A percentile compares a stretch with the other conserved stretches of the same genome.
These are phyloP conservation scores for Sonneratia caseolaris DNA, from an alignment of 345 rosid species.

Conservation along the genomic window DNA sequence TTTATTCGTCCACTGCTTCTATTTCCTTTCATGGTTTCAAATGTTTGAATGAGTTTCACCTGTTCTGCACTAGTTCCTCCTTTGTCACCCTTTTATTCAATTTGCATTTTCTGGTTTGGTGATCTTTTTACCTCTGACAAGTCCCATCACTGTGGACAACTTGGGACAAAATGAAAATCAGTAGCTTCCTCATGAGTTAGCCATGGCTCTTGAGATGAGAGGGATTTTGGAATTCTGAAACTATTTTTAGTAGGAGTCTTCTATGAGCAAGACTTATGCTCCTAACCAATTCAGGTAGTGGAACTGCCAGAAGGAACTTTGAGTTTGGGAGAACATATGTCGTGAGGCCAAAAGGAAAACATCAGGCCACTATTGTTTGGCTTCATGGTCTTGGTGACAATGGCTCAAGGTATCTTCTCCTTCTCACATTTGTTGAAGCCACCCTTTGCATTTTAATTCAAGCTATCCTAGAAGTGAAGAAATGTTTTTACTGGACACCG, in stretches of 20 bases:
- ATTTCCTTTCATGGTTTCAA: not conserved
- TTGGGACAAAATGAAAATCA: not conserved
- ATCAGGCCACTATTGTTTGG: slow-evolving; percentile 45
- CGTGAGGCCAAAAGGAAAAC: slow-evolving; percentile 41
- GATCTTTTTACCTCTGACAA: not conserved
- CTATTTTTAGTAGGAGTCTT: slow-evolving; percentile 1
- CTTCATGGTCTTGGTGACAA: slow-evolving; percentile 43
- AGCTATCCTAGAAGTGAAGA: not conserved
- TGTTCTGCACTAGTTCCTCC: no score
- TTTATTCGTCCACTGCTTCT: not conserved
- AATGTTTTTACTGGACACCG: no score
- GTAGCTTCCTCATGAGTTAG: not conserved
- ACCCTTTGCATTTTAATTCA: not conserved
- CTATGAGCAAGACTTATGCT: slow-evolving; percentile 5
- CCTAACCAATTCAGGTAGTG: slow-evolving; percentile 19
- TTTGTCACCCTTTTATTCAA: not conserved
- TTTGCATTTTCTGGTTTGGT: not conserved
- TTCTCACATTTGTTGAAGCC: not conserved
- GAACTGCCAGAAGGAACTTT: slow-evolving; percentile 26
- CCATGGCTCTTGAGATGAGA: not conserved
- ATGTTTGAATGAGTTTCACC: not conserved
- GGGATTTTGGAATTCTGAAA: not conserved
- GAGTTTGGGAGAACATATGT: slow-evolving; percentile 45
- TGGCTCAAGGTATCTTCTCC: slow-evolving; percentile 29
- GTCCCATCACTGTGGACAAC: not conserved